These are phyloP conservation scores for Trichothecium roseum DNA, from an alignment of 2,329 filamentous ascomycete species.

Conservation along the genomic window DNA sequence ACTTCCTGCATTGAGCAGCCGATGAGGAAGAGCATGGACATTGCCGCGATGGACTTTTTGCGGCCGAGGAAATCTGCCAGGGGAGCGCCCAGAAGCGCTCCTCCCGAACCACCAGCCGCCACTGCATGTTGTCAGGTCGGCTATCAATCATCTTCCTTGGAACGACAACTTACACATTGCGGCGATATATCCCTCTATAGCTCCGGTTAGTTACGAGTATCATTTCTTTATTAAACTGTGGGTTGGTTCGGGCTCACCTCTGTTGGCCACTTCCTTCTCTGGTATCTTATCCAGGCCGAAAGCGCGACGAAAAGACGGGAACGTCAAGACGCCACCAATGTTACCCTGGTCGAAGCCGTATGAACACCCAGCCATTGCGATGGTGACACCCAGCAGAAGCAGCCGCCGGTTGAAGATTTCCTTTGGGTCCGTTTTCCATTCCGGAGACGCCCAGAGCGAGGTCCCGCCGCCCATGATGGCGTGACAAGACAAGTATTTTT, in stretches of 20 bases:
- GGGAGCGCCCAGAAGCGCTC: constrained; percentile 24
- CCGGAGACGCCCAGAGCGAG: constrained; percentile 24
- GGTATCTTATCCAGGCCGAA: constrained; percentile 20
- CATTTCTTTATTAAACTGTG: neutral
- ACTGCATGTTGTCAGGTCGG: constrained; percentile 9
- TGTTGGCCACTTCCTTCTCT: too few relatives aligned
- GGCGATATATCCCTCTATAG: constrained; percentile 16
- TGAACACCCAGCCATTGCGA: constrained; percentile 24
- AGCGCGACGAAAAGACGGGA: constrained; percentile 22
- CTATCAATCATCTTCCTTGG: neutral
- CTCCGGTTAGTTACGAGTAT: neutral
- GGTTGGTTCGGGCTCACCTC: too few relatives aligned
- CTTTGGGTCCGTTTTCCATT: constrained; percentile 22
- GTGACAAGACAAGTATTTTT: too few relatives aligned
- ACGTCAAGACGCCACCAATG: constrained; percentile 25
- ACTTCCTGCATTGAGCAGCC: constrained; percentile 23
- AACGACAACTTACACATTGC: constrained; percentile 16
- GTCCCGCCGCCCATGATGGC: constrained; percentile 25
- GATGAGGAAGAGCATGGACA: constrained; percentile 19
- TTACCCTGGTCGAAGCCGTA: constrained; percentile 29
- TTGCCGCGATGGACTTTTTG: constrained; percentile 21
- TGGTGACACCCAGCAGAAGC: constrained; percentile 18
- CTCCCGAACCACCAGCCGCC: constrained; percentile 23
- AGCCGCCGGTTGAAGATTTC: constrained; percentile 25
- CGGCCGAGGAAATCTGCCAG: constrained; percentile 24